Base-by-base conservation (phyloP, 2,329 filamentous ascomycete genomes). In the Phialemonium atrogriseum region DNA sequence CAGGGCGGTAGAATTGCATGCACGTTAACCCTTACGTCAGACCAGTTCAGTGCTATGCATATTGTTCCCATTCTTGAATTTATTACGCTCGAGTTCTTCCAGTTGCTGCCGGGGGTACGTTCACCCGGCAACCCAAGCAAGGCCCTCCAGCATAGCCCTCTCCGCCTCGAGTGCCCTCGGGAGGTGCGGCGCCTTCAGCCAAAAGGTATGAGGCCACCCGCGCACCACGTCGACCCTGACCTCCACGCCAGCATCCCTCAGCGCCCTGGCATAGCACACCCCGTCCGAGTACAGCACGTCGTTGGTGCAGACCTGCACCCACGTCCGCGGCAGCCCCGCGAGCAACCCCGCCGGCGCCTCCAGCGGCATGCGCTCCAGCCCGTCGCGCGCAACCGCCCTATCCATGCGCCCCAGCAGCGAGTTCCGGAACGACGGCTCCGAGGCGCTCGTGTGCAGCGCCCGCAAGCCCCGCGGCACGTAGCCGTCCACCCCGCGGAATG, bases 141-240 rank as follows among this genome's bases (percentile, higher is more conserved):
- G 33, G 1, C 62, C 64, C 10, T 53, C 40, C 12, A 66, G 18
- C 55, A 66, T 61, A 25, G 51, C 53, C 39, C 40, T 43, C 29
- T 70, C 66, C 7, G 59, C 62, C 39, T 52, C 43, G 11, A 59
- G 41, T 5, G 64, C 59, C 41, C 54, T 49, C 10, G 55, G 44
- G 42, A 68, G 42, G 34, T 57, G 47, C 20, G 61, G 64, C 13
- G 58, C 58, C 48, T 62, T 58, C 35, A 70, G 44, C 67, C 68
- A 70, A 42, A 68, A 70, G 7, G 67, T 71, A 50, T 71, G 67
- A 12, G 66, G 65, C 55, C 59, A 69, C 7, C 66, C 66, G 33
- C 44, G 37, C 17, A 66, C 53, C 3, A 68, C 53, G 40, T 63
- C 56, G 6, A 65, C 43, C 34, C 45, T 52, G 0, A 68, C 59